Evolutionary conservation across 2,329 filamentous ascomycete species (phyloP), one percentile per base, ranked within the genome.

Genomic region (Alternaria dauci): DNA sequence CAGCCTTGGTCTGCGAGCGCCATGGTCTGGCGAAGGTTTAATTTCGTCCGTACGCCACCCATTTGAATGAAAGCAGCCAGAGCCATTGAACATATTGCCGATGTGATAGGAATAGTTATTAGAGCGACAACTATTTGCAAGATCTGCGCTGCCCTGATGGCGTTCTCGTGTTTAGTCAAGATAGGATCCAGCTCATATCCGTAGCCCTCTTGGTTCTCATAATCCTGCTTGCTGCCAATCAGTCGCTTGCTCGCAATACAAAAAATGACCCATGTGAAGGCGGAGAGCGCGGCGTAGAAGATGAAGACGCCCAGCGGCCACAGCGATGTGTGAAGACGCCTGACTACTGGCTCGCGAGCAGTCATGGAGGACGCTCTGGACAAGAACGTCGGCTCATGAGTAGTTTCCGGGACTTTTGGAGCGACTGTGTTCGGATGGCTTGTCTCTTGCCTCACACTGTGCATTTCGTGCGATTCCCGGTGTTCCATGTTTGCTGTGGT

Each of bases 321-420:
- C 8, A 39, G 23, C 34, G 48, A 39, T 26, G 48, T 52, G 34
- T 39, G 23, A 2, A 52, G 16, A 7, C 23, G 25, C 25, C 48
- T 26, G 25, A 39, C 36, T 3, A 52, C 32, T 26, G 48, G 48
- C 23, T 52, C 48, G 25, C 36, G 48, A 26, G 16, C 34, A 11
- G 48, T 52, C 48, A 39, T 52, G 32, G 48, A 52, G n/a, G 48
- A 52, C 32, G 48, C 25, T 52, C 48, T 52, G 14, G 48, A 48
- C 14, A 36, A 14, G 8, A 38, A 39, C 23, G 25, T 52, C n/a
- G 48, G 34, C 16, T 52, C 48, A n/a, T 38, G 20, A 18, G 48
- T 38, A 14, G 48, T 26, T 20, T 52, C 48, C n/a, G 48, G 48
- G 16, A 39, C 34, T n/a, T 52, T 52, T 9, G 48, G 32, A 36